phyloP scores from a whole-genome alignment of 164 flowering plant species.

The Liriodendron chinense region DNA sequence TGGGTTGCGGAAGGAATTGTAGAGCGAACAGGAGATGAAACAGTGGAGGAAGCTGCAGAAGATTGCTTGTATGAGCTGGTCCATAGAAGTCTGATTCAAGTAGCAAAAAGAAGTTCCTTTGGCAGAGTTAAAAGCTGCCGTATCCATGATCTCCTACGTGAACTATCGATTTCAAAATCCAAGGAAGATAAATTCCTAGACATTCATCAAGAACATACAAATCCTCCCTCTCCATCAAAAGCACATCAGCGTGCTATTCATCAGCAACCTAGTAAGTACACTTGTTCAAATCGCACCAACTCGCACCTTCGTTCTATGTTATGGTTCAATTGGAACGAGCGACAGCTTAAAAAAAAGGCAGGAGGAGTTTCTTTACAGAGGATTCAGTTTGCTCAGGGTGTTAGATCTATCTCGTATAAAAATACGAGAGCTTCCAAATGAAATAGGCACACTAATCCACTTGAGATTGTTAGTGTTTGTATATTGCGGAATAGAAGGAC shows the following conservation, averaged over 20 bases:
- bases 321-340: too few relatives aligned
- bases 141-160: neutral
- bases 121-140: neutral
- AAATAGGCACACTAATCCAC: too few relatives aligned
- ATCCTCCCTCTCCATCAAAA: neutral
- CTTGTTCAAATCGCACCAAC: neutral
- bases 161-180: neutral
- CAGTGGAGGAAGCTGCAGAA: conserved; percentile 2
- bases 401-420: neutral
- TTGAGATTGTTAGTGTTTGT: too few relatives aligned
- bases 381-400: neutral
- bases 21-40: neutral
- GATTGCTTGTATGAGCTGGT: neutral
- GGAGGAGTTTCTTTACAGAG: neutral
- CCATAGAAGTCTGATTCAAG: neutral
- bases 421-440: neutral
- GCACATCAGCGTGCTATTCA: neutral
- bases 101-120: neutral
- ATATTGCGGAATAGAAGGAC: too few relatives aligned
- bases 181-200: neutral
- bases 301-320: too few relatives aligned
- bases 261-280: neutral
- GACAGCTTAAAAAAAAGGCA: neutral
- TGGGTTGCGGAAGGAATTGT: conserved; percentile 3
- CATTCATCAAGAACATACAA: neutral